These are phyloP conservation scores for Beverwykella pulmonaria DNA, from an alignment of 495 filamentous ascomycete species.

Conservation along the genomic window DNA sequence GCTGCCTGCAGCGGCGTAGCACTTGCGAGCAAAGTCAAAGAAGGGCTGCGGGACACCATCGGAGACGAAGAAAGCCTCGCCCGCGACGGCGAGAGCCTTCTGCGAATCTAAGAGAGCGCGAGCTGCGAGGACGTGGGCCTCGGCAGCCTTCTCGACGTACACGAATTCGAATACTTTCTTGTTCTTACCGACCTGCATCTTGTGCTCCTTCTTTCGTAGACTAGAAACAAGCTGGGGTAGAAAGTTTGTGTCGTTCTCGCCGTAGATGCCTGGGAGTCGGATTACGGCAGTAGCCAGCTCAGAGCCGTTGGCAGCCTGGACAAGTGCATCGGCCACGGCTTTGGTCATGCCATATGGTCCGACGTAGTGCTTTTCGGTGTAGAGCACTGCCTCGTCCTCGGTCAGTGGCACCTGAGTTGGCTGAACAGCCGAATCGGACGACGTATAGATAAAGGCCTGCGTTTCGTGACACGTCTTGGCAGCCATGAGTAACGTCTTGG, in stretches of 20 bases:
- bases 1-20: conserved; percentile 35
- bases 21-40: conserved; percentile 39
- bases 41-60: conserved; percentile 37
- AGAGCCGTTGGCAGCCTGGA: conserved; percentile 34
- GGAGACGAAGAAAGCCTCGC: conserved; percentile 42
- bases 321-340: conserved; percentile 40
- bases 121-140: conserved; percentile 25
- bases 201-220: conserved; percentile 35
- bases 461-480: conserved; percentile 24
- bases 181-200: conserved; percentile 39
- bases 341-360: conserved; percentile 38
- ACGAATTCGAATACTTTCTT: conserved; percentile 36
- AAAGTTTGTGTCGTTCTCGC: conserved; percentile 38
- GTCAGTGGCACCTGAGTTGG: conserved; percentile 24
- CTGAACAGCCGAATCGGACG: conserved; percentile 32
- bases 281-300: conserved; percentile 35
- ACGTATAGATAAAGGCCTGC: conserved; percentile 41
- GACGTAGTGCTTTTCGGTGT: conserved; percentile 14
- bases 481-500: conserved; percentile 30
- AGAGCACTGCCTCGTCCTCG: conserved; percentile 35
- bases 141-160: conserved; percentile 12
- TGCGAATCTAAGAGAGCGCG: conserved; percentile 4
- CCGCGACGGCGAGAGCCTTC: conserved; percentile 13
- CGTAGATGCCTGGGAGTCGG: conserved; percentile 39
- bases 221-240: conserved; percentile 22